Conservation (phyloP, 495 filamentous ascomycete genomes). For the Aspergillus sclerotioniger region DNA sequence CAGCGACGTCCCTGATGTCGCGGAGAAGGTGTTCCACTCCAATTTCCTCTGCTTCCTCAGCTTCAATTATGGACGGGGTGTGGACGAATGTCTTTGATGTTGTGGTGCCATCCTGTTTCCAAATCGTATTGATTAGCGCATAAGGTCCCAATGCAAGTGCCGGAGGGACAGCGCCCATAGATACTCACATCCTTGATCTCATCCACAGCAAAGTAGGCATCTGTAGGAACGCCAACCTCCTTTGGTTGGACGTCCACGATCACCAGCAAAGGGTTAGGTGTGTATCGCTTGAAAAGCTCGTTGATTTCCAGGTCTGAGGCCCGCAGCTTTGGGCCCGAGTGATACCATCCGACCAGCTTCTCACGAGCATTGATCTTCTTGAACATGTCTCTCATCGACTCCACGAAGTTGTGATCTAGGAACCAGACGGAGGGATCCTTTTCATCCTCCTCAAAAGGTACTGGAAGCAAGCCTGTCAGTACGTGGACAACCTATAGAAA, state of each 20-base stretch:
- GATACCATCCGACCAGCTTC: conserved; percentile 99
- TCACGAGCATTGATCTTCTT: conserved; percentile 99
- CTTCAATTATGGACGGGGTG: conserved; percentile 98
- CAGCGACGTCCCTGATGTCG: conserved; percentile 95
- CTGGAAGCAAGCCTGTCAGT: conserved; percentile 39
- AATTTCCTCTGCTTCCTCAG: conserved; percentile 98
- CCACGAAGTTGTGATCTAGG: conserved; percentile 98
- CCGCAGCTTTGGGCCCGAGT: conserved; percentile 94
- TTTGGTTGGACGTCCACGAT: conserved; percentile 99
- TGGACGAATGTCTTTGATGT: conserved; percentile 98
- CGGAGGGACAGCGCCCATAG: neutral
- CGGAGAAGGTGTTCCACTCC: conserved; percentile 96
- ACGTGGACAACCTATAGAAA: neutral
- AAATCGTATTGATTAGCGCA: neutral
- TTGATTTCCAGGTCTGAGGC: conserved; percentile 99
- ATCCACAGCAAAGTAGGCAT: conserved; percentile 98
- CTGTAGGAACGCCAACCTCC: conserved; percentile 95
- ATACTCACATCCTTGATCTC: conserved; percentile 96
- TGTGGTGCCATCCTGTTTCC: conserved; percentile 84
- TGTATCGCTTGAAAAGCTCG: conserved; percentile 99
- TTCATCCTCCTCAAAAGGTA: conserved; percentile 98
- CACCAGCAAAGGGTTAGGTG: conserved; percentile 89
- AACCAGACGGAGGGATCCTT: conserved; percentile 99
- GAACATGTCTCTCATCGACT: conserved; percentile 99
- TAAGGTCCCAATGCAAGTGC: neutral